Evolutionary conservation across 768 basidiomycete species (phyloP).

Genomic region (Serendipita sp.): DNA sequence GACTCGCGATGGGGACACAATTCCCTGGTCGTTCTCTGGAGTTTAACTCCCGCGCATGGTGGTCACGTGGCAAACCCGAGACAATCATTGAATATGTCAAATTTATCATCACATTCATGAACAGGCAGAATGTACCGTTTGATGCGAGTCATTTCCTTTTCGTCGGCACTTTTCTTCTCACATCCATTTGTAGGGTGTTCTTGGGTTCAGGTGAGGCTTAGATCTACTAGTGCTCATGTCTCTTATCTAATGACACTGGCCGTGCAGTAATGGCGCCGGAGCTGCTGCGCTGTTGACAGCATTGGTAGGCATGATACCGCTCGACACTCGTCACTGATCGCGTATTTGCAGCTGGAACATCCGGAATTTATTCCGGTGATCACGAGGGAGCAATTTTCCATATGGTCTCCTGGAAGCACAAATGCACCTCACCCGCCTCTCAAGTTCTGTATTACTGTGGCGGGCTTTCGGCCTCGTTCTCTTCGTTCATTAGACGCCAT

Average conservation of each 20-base stretch:
- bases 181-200: constrained; percentile 37
- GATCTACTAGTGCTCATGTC: too few relatives aligned
- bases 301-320: constrained; percentile 29
- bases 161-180: background rate
- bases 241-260: background rate
- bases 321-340: background rate
- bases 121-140: constrained; percentile 30
- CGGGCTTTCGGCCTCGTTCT: constrained; percentile 42
- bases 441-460: constrained; percentile 54
- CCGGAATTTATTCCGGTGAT: constrained; percentile 45
- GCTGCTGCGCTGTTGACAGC: constrained; percentile 57
- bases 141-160: constrained; percentile 33
- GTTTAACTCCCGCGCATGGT: constrained; percentile 55
- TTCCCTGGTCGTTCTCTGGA: constrained; percentile 18
- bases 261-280: constrained; percentile 47
- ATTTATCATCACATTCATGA: constrained; percentile 39
- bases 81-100: constrained; percentile 43
- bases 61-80: constrained; percentile 37
- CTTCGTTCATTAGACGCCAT: constrained; percentile 22
- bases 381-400: constrained; percentile 15
- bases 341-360: constrained; percentile 31
- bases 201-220: constrained; percentile 53
- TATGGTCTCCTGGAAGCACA: background rate
- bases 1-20: constrained; percentile 25
- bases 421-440: background rate